phyloP scores from a whole-genome alignment of 768 basidiomycete genomes.

The Clavulina sp. region DNA sequence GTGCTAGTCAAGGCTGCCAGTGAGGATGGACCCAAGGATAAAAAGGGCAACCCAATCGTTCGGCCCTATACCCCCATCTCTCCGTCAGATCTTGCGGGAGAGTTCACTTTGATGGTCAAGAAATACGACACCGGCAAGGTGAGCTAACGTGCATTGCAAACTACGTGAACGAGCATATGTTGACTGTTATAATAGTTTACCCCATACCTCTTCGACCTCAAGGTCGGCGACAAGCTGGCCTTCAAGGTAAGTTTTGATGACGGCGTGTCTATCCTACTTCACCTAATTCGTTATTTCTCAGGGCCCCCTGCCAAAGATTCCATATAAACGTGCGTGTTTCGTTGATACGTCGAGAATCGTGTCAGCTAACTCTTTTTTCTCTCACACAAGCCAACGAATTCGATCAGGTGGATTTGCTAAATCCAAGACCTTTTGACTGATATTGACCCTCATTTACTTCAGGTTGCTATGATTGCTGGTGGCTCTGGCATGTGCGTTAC shows the following conservation, averaged over 20 bases:
- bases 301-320: constrained; percentile 77
- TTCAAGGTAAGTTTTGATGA: constrained; percentile 36
- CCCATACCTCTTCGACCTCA: constrained; percentile 52
- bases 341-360: not conserved
- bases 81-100: constrained; percentile 50
- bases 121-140: constrained; percentile 67
- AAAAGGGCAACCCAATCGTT: constrained; percentile 73
- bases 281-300: not conserved
- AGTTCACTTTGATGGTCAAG: constrained; percentile 70
- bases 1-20: constrained; percentile 51
- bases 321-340: constrained; percentile 47
- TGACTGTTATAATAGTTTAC: not conserved
- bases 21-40: constrained; percentile 43
- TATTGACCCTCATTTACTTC: constrained; percentile 62
- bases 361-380: not conserved
- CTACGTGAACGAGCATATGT: not conserved
- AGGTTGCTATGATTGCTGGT: constrained; percentile 81
- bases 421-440: too few relatives aligned
- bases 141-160: constrained; percentile 29
- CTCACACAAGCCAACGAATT: not conserved
- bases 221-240: constrained; percentile 60
- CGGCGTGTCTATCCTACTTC: not conserved
- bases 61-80: constrained; percentile 93
- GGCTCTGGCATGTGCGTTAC: constrained; percentile 72
- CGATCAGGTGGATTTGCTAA: not conserved